Evolutionary conservation across 805 yeast genomes (phyloP), one percentile per base, ranked within the genome.

Genomic region (Yarrowia deformans): DNA sequence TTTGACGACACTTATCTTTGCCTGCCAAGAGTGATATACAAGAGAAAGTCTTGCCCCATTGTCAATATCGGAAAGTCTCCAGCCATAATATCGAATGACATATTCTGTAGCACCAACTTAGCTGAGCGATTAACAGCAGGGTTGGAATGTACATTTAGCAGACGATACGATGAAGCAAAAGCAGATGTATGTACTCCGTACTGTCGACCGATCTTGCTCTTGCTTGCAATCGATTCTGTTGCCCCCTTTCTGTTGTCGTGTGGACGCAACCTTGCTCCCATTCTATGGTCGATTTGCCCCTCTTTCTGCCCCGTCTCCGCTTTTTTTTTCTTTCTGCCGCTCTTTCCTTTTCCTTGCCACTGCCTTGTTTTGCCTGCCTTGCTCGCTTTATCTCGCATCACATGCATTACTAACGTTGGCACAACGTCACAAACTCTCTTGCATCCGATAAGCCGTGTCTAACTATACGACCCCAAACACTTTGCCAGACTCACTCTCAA

Each of bases 371-470:
- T 23, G 29, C 29, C 60, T 42, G 63, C 63, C 63, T 40, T 56
- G 48, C 60, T 54, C 63, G 63, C 63, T 54, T 54, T 56, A 56
- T 56, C 63, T 56, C 48, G 63, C 63, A 56, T 56, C 48, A 40
- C 48, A 56, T 56, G 63, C 63, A 40, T 40, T 56, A 23, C 48
- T n/a, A 56, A 56, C 63, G 60, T 54, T 39, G 56, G 19, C 42
- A 9, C 56, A n/a, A 50, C 42, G 14, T 9, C 48, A 10, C 34
- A 56, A 56, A 42, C 63, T 56, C 48, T 42, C 48, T 40, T 42
- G 37, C 63, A 56, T 56, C 63, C 63, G 63, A 56, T 56, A 56
- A 56, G 63, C 63, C 63, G 63, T 56, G 63, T 29, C 61, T 56
- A 56, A 56, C 46, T 40, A 55, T 52, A 55, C 61, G 39, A 55